Evolutionary conservation across 805 yeast genomes (phyloP).

Genomic region (Spathaspora gorwiae): DNA sequence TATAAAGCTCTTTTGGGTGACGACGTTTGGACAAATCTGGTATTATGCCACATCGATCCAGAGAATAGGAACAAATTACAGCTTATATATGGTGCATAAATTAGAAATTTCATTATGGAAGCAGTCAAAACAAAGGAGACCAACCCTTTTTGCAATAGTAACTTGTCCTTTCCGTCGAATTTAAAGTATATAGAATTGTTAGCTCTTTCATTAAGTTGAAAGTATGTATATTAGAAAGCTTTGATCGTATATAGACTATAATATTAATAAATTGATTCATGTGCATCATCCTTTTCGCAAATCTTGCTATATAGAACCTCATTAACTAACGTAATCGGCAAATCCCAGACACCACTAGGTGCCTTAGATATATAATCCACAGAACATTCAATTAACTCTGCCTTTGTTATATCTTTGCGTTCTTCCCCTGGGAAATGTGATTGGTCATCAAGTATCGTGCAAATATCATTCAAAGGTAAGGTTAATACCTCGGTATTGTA

Average conservation of each 20-base stretch:
- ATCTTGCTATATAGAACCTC: constrained; percentile 48
- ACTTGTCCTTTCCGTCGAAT: no score
- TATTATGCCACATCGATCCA: constrained; percentile 27
- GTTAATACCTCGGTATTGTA: constrained; percentile 79
- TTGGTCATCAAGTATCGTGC: constrained; percentile 68
- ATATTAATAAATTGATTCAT: not conserved
- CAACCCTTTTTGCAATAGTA: no score
- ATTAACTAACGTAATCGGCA: constrained; percentile 70
- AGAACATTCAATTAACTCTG: constrained; percentile 9
- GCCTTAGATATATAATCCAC: constrained; percentile 46
- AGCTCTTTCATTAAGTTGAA: no score
- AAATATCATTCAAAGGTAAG: constrained; percentile 49
- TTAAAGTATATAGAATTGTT: no score
- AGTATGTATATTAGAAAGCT: no score
- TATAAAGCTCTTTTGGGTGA: constrained; percentile 47
- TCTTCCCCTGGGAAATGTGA: constrained; percentile 29
- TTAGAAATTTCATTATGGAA: no score
- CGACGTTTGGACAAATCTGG: constrained; percentile 27
- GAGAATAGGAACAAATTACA: constrained; percentile 21
- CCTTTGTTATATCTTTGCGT: not conserved
- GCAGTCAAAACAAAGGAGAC: no score
- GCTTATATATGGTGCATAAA: constrained; percentile 14
- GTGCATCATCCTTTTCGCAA: constrained; percentile 4
- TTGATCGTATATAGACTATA: not conserved
- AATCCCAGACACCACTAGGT: constrained; percentile 83